Evolutionary conservation across 768 basidiomycete species (phyloP), one percentile per base, ranked within the genome.

Genomic region (Agrocybe chaxingu): DNA sequence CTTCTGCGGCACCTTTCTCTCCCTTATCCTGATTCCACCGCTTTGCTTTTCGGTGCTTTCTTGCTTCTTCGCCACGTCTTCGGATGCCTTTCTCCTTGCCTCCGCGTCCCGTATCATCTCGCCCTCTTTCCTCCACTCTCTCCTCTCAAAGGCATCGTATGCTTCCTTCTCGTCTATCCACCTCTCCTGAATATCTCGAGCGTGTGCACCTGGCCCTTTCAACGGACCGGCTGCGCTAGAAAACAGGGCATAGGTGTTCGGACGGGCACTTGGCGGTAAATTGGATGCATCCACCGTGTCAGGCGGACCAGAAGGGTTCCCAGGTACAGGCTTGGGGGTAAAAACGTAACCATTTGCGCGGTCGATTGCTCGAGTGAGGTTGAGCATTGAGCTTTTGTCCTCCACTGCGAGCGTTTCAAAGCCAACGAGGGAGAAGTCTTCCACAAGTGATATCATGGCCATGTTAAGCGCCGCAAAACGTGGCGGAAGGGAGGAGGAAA

Each of bases 361-460:
- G 67, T 99, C 97, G 57, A 99, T 85, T 32, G 76, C 78, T 4
- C 82, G 81, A 7, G 87, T 85, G 1, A 99, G 79, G 52, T 92
- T 82, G 3, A 98, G 70, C 96, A 99, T 99, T 4, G 93, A 97
- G 46, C 82, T 72, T 66, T 97, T 98, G 68, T 99, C 96, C 89
- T 99, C 97, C 9, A 99, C 94, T 0, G 95, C 94, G 1, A 99
- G 77, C 0, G 97, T 98, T 70, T 98, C 95, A 57, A 99, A 99
- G 1, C 92, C 90, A 11, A 99, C 93, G 12, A 98, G 79, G 33
- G 85, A 78, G 64, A 84, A 98, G 63, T 98, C 96, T 63, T 98
- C 94, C 36, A 98, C 82, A n/a, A 98, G 66, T 10, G 89, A 93
- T 51, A 92, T 88, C 63, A 98, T 85, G 0, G 89, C 87, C 78